Evolutionary conservation across 1,139 yeast genomes (phyloP), one percentile per base, ranked within the genome.

Genomic region (Taphrina sp.): DNA sequence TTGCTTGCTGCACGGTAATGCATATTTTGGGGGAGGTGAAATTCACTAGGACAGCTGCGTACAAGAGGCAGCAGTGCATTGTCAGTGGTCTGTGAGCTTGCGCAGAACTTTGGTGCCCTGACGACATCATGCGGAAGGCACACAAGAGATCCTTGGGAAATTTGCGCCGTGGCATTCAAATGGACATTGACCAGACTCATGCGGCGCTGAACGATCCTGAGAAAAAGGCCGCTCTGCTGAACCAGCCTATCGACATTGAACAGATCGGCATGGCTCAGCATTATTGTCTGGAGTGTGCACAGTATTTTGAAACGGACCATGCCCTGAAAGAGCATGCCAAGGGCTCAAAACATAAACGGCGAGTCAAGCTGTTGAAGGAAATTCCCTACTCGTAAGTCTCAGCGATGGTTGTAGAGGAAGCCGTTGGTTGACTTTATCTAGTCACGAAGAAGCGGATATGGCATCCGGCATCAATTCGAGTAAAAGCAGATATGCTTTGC

Each of bases 191-290:
- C 68, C 80, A 84, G 65, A 84, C 92, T 63, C 80, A 84, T 66
- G 76, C 80, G 44, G 98, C 92, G 66, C 71, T 92, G 60, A 74
- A 84, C 5, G 72, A 81, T 14, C 76, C 79, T 55, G 84, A 83
- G 55, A 73, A 83, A 22, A 83, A 88, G 56, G 69, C 75, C 52
- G 73, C 76, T 52, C 74, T 90, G 59, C 79, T 85, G 67, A 80
- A 86, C 67, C 97, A 90, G 71, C 85, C 88, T 10, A 70, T 86
- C 58, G 96, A 92, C 70, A 97, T 90, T 72, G 81, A 81, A 51
- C 84, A 84, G 67, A 92, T 96, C 0, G 98, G 98, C 2, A 73
- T 92, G 63, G 98, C 96, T 16, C 97, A 92, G 71, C 85, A 81
- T 70, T 92, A 88, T 70, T 92, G 97, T 71, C 78, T 92, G 58